Base-by-base conservation (phyloP, 176 grass and related monocot species). In the Ananas comosus region DNA sequence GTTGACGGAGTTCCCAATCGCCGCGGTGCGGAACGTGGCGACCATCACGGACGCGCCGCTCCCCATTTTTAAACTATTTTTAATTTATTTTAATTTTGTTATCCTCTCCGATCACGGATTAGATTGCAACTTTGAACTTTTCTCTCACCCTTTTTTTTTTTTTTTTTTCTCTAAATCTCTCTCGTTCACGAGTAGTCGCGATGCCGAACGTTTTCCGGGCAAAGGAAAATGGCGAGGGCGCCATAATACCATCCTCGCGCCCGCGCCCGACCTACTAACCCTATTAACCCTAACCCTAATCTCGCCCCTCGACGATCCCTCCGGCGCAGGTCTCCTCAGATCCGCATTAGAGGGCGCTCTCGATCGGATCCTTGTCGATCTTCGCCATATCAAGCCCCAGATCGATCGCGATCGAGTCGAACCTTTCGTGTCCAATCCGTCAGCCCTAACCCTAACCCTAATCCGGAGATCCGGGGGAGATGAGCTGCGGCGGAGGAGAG, bases 171-270 rank as follows among this genome's bases (percentile, higher is more conserved):
- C n/a, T n/a, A n/a, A n/a, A 27, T 27, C 64, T 13, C n/a, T 53
- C 64, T 23, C n/a, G n/a, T n/a, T 80, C 70, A 69, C 71, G 79
- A 50, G 70, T 22, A 69, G 68, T 61, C 52, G 53, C 65, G 79
- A 76, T 81, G 79, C 72, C 79, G 79, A 81, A 56, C 47, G 56
- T 47, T 70, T n/a, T 75, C 79, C 22, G 49, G 19, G 6, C 65
- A 69, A 47, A 81, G 79, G 72, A 68, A 22, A 81, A 71, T 51
- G 71, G 16, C 70, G 73, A 58, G 65, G 49, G 51, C 25, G 48
- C 64, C 63, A 70, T 71, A 71, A 66, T 64, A 18, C 67, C 51
- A 78, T 76, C 42, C 13, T 13, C 11, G 52, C 6, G 6, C 72
- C 33, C 51, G n/a, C 13, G n/a, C n/a, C n/a, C n/a, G n/a, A n/a